Evolutionary conservation across 1,284 basidiomycete species (phyloP), one percentile per base, ranked within the genome.

Genomic region (Sporisorium scitamineum): DNA sequence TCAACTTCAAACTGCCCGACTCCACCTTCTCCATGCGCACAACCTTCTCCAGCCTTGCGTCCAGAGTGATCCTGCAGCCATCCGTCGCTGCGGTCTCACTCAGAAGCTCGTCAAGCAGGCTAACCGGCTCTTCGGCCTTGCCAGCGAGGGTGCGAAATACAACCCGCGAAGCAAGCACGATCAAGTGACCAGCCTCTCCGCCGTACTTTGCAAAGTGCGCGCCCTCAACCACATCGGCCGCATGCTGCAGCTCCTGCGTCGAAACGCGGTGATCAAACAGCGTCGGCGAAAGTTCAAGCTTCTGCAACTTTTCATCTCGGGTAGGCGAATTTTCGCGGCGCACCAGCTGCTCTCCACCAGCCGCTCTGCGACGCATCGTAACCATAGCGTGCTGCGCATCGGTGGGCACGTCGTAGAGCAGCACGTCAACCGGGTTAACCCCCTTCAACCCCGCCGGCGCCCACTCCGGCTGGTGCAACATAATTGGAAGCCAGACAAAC

Each of bases 401-500:
- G 14, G 76, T 79, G 20, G 79, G 79, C 2, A 80, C 73, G 48
- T 78, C 79, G 55, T 72, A 71, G n/a, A 80, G 54, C 45, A 77
- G 39, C 37, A 52, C 32, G 22, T 80, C 79, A 50, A 79, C 18
- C 5, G 56, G 61, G 37, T 60, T 69, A 51, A 32, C 45, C 39
- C 41, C 13, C 52, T 54, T 65, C 54, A 74, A 32, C 34, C 42
- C 50, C 7, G 51, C 20, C 3, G 69, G 76, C 1, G 62, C 64
- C 78, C 78, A 80, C 6, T 54, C 39, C 1, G 78, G 78, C 42
- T 70, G 61, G 52, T 74, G 61, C 34, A 79, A 45, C 27, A 71
- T 47, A 41, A 74, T 57, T 7, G 79, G 79, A 24, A 67, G 67
- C 61, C 78, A 60, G 14, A 61, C 61, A 42, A 80, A 80, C 18